Evolutionary conservation across 208 protist species (phyloP).

Genomic region (Paratrypanosoma confusum): DNA sequence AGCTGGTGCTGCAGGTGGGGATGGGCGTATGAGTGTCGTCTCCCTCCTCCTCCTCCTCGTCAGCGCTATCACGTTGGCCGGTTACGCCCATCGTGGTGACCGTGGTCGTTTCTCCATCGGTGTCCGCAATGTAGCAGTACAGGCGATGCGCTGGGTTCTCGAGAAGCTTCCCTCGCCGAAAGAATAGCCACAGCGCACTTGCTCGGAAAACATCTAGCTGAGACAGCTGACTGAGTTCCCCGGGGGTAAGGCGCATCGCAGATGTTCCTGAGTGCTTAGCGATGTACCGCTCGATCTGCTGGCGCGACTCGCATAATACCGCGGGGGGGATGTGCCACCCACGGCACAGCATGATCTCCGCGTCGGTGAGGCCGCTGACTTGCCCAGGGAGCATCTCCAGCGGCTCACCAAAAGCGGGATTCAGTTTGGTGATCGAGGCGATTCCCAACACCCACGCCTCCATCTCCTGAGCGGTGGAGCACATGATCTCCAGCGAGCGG

Average conservation of each 20-base stretch:
- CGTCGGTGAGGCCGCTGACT: background rate
- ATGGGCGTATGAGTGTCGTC: no score
- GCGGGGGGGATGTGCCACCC: conserved; percentile 44
- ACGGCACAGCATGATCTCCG: conserved; percentile 19
- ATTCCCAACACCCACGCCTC: conserved; percentile 76
- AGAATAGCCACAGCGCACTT: conserved; percentile 53
- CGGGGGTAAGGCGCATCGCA: conserved; percentile 31
- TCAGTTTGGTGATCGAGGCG: conserved; percentile 18
- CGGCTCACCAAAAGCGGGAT: conserved; percentile 22
- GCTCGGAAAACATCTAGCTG: conserved; percentile 69
- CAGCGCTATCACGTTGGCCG: no score
- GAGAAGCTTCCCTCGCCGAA: conserved; percentile 20
- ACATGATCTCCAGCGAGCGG: conserved; percentile 34
- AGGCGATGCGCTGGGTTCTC: conserved; percentile 13
- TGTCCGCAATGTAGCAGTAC: conserved; percentile 26
- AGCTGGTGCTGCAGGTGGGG: no score
- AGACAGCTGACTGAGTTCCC: conserved; percentile 46
- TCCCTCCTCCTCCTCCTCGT: no score
- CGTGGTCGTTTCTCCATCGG: no score
- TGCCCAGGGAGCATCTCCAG: conserved; percentile 14
- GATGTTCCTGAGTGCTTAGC: background rate
- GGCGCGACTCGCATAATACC: conserved; percentile 22
- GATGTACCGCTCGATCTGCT: conserved; percentile 19
- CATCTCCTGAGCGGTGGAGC: conserved; percentile 28
- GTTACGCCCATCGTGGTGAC: background rate